Conservation (phyloP, 2,329 filamentous ascomycete genomes). For the Chalaropsis ovoidea region DNA sequence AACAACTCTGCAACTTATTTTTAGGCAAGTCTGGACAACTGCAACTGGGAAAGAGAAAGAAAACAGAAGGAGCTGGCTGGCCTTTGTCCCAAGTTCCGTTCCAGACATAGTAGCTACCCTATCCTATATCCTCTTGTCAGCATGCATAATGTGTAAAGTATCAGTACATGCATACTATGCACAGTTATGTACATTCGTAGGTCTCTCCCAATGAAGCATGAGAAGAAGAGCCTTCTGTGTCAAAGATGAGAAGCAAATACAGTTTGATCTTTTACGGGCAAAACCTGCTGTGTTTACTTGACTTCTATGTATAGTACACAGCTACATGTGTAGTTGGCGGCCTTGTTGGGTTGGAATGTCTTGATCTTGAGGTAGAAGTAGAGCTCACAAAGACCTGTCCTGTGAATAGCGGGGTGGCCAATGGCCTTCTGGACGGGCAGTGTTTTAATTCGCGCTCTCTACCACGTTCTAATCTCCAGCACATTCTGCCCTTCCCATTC, state of each 20-base stretch:
- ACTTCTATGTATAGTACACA: not conserved
- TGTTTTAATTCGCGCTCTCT: constrained; percentile 1
- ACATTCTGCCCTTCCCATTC: not conserved
- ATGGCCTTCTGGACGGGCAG: not conserved
- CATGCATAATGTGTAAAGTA: not conserved
- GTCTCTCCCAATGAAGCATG: not conserved
- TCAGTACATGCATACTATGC: not conserved
- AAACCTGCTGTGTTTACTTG: not conserved
- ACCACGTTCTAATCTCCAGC: not conserved
- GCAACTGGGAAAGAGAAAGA: not conserved
- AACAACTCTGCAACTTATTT: too few species aligned
- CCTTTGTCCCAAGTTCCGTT: not conserved
- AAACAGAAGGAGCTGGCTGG: not conserved
- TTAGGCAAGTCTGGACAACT: too few species aligned
- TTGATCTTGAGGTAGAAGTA: not conserved
- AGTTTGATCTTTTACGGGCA: not conserved
- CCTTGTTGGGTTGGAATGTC: not conserved
- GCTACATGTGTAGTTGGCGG: not conserved
- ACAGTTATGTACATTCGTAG: not conserved
- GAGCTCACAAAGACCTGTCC: not conserved
- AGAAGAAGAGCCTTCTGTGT: not conserved
- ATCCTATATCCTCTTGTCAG: not conserved
- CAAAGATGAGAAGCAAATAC: not conserved
- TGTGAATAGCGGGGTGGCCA: not conserved
- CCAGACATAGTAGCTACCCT: too few species aligned